Percentiles rank a stretch among this genome's conserved stretches.
phyloP scores from a whole-genome alignment of 2,329 filamentous ascomycete species.

The Aspergillus phoenicis region DNA sequence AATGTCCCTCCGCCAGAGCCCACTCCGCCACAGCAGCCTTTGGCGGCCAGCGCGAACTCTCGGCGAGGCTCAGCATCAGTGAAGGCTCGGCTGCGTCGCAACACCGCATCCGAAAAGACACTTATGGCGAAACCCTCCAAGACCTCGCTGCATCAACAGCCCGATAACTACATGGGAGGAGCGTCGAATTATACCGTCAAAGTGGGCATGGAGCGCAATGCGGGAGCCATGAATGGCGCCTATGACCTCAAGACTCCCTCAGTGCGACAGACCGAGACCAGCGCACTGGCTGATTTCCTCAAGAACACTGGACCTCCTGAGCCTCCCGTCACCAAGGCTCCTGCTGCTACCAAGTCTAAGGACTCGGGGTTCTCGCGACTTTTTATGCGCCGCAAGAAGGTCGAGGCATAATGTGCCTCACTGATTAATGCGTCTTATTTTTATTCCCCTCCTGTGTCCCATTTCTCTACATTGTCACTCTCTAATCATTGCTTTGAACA shows the following conservation, averaged over 20 bases:
- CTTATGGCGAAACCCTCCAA: slow-evolving; percentile 36
- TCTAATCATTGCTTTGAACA: slow-evolving; percentile 13
- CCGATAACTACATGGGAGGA: slow-evolving; percentile 29
- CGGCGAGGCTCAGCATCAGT: slow-evolving; percentile 29
- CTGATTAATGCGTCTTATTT: slow-evolving; percentile 6
- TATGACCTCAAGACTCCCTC: slow-evolving; percentile 26
- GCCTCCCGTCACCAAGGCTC: slow-evolving; percentile 20
- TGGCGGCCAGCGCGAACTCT: slow-evolving; percentile 25
- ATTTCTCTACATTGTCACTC: slow-evolving; percentile 13
- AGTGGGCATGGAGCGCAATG: slow-evolving; percentile 40
- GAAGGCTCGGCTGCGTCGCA: slow-evolving; percentile 41
- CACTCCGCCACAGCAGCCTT: slow-evolving; percentile 35
- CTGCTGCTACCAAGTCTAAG: slow-evolving; percentile 25
- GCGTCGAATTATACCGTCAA: slow-evolving; percentile 42
- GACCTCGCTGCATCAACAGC: slow-evolving; percentile 38
- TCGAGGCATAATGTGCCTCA: slow-evolving; percentile 26
- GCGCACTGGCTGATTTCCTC: slow-evolving; percentile 73
- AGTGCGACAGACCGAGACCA: slow-evolving; percentile 52
- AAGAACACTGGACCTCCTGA: slow-evolving; percentile 67
- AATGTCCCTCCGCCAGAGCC: slow-evolving; percentile 47
- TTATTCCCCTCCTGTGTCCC: slow-evolving; percentile 10
- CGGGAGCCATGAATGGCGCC: slow-evolving; percentile 13
- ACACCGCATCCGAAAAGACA: slow-evolving; percentile 31
- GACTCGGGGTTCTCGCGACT: slow-evolving; percentile 35
- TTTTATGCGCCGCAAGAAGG: slow-evolving; percentile 37